Evolutionary conservation across 2,329 filamentous ascomycete species (phyloP), one percentile per base, ranked within the genome.

Genomic region (Emydomyces testavorans): DNA sequence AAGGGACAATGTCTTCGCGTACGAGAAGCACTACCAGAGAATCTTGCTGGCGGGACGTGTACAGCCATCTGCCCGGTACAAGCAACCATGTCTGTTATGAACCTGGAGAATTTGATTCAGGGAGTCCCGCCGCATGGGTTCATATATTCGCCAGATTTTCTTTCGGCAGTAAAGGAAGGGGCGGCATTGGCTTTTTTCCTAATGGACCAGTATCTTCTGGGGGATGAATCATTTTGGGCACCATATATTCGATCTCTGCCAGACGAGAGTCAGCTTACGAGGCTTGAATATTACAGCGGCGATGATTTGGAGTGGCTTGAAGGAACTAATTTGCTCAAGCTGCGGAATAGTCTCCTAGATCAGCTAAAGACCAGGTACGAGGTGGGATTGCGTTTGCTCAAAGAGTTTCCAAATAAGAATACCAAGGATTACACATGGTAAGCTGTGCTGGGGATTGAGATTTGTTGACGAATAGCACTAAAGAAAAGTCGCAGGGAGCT

Each of bases 131-230:
- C 13, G 10, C 62, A 66, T 39, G 63, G 57, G 1, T 52, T 67
- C 11, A 50, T 55, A 4, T 76, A 83, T 39, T 72, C 77, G 0
- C 41, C 54, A 0, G 58, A 58, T 1, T 78, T 84, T 54, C 62
- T 82, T 39, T 56, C 68, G 1, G 57, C 58, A 3, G 62, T 72
- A 1, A 73, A 74, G 1, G 72, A 78, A 0, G 75, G 83, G 54
- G 76, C 83, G 49, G 65, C 80, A 41, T 74, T 78, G 6, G 74
- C 80, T 3, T 82, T 86, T 63, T 82, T 84, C 53, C 70, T 88
- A 4, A 72, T 84, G 59, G 77, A 80, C 52, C 78, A 88, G 60
- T 80, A 78, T 58, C 68, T 86, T 26, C 63, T 73, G 1, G 76
- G 75, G 1, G 48, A 63, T 1, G 58, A 71, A 1, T 83, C 82